These are phyloP conservation scores for Casuarina glauca DNA, from an alignment of 306 rosid species.

Conservation along the genomic window DNA sequence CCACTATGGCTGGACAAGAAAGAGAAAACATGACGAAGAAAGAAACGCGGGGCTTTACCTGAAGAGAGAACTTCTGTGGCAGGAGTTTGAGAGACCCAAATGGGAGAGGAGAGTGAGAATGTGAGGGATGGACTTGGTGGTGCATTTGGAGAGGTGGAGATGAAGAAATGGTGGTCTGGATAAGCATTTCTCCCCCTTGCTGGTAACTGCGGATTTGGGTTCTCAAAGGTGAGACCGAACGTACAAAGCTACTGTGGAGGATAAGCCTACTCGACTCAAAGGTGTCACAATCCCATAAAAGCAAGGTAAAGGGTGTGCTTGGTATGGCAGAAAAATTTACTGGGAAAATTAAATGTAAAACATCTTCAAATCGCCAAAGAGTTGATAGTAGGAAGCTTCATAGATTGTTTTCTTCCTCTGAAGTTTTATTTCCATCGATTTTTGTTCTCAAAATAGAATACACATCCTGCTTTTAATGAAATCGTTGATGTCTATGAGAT, in stretches of 20 bases:
- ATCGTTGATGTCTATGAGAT: too few relatives aligned
- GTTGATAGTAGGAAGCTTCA: too few relatives aligned
- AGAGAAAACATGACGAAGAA: too few relatives aligned
- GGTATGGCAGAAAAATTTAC: too few relatives aligned
- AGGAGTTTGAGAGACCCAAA: constrained; percentile 17
- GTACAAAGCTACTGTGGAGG: neutral
- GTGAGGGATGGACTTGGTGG: neutral
- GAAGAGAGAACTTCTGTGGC: constrained; percentile 25
- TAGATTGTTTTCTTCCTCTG: too few relatives aligned
- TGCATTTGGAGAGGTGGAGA: constrained; percentile 4
- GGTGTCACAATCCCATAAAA: neutral
- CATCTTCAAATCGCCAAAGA: too few relatives aligned
- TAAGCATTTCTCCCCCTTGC: constrained; percentile 5
- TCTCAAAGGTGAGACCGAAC: neutral
- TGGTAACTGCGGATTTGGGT: neutral
- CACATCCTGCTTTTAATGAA: too few relatives aligned
- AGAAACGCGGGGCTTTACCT: neutral
- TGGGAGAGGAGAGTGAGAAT: constrained; percentile 8
- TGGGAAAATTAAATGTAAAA: too few relatives aligned
- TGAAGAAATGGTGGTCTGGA: constrained; percentile 3
- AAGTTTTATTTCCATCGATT: too few relatives aligned
- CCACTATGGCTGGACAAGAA: too few relatives aligned
- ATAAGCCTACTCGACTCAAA: neutral
- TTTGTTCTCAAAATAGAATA: too few relatives aligned
- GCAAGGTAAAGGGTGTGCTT: too few relatives aligned